These are phyloP conservation scores for Puccinellia tenuiflora DNA, from an alignment of 176 grass and related monocot species.

Conservation along the genomic window DNA sequence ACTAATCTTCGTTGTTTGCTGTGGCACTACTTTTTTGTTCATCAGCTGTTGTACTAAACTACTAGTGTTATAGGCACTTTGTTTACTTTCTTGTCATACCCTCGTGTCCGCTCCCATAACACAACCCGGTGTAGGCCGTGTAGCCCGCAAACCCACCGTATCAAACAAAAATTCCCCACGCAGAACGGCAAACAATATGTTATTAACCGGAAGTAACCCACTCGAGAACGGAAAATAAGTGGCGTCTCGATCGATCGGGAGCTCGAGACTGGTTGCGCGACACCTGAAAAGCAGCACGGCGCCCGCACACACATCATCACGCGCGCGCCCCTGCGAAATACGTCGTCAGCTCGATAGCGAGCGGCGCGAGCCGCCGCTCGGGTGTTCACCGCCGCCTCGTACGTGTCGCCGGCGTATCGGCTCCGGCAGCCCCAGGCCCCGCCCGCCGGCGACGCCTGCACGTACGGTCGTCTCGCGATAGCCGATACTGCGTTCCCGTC, in stretches of 20 bases:
- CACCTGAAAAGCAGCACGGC: slow-evolving; percentile 36
- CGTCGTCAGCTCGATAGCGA: slow-evolving; percentile 20
- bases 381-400: background rate
- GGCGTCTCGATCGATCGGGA: slow-evolving; percentile 43
- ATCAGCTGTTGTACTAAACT: background rate
- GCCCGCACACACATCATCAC: slow-evolving; percentile 5
- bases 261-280: slow-evolving; percentile 37
- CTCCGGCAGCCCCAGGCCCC: accelerated
- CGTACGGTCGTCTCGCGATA: background rate
- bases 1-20: background rate
- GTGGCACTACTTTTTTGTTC: background rate
- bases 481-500: background rate
- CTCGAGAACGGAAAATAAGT: slow-evolving; percentile 15
- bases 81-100: slow-evolving; percentile 23
- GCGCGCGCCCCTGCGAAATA: slow-evolving; percentile 18
- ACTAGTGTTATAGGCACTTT: background rate
- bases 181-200: no score
- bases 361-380: background rate
- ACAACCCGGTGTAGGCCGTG: background rate
- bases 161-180: no score
- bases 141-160: background rate
- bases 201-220: background rate
- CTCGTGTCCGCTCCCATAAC: background rate
- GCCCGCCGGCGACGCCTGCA: background rate
- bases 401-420: background rate